Evolutionary conservation across 2,329 filamentous ascomycete genomes (phyloP), one percentile per base, ranked within the genome.

Genomic region (Sclerotinia minor): DNA sequence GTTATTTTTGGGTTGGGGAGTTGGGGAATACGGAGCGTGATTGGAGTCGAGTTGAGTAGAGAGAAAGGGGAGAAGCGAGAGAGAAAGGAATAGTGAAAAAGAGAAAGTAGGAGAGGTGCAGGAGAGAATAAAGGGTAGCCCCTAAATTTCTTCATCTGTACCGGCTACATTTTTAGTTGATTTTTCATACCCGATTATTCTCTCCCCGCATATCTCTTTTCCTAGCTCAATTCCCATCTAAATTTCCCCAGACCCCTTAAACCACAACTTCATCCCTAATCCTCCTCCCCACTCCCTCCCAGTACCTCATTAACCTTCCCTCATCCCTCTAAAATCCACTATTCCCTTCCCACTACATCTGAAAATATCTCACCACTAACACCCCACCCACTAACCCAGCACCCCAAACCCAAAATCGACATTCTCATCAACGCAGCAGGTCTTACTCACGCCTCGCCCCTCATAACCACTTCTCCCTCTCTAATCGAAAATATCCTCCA

Each of bases 351-450:
- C n/a, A 24, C n/a, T n/a, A n/a, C n/a, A 11, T 8, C 8, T 2
- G 1, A n/a, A 29, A 11, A 47, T 32, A 32, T 32, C 29, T 32
- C 29, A 32, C 29, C 29, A 59, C 57, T 45, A 60, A 60, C 41
- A 32, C 5, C 41, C 5, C 26, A 5, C 8, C 41, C 41, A 19
- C 5, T 3, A 6, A 47, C 21, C 3, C 54, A 57, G n/a, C 35
- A 38, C 5, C 52, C 52, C 53, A 32, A 58, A 32, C 53, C 53
- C 13, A 26, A 76, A 53, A 78, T 84, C 19, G 80, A 85, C 73
- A 81, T 94, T 41, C 84, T 96, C 1, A 84, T 96, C 71, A 96
- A 96, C 75, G 90, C 91, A 35, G 92, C 92, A 0, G 93, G 92
- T 13, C 81, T 93, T 29, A 83, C 89, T 0, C 87, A 92, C 72